These are phyloP conservation scores for Epichloe gansuensis DNA, from an alignment of 2,329 filamentous ascomycete genomes.

Conservation along the genomic window DNA sequence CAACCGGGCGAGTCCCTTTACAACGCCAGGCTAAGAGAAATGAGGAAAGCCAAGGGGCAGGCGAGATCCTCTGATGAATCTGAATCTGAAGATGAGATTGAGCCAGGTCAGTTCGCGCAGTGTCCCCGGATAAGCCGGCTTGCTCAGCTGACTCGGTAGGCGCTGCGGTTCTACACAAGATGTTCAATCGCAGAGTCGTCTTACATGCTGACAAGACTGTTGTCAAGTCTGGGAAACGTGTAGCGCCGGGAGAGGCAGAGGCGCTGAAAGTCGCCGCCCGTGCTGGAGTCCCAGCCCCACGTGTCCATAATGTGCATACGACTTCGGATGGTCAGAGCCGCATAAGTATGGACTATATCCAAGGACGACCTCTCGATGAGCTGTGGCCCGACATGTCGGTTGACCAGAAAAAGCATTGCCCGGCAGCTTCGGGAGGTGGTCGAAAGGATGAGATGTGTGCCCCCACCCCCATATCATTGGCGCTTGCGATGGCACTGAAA, in stretches of 20 bases:
- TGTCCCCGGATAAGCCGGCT: neutral
- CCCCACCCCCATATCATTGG: slow-evolving; percentile 14
- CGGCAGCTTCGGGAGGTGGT: slow-evolving; percentile 15
- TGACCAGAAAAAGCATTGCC: slow-evolving; percentile 12
- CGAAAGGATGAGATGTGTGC: slow-evolving; percentile 14
- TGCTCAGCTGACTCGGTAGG: slow-evolving; percentile 9
- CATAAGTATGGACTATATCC: slow-evolving; percentile 16
- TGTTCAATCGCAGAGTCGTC: slow-evolving; percentile 13
- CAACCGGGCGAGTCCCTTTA: slow-evolving; percentile 9
- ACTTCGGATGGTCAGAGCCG: slow-evolving; percentile 10
- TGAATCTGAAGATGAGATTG: slow-evolving; percentile 13
- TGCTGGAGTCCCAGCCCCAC: slow-evolving; percentile 13
- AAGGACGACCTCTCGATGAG: slow-evolving; percentile 15
- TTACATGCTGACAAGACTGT: slow-evolving; percentile 13
- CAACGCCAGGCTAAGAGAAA: slow-evolving; percentile 8
- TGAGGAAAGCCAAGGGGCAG: slow-evolving; percentile 10
- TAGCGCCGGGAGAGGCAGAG: slow-evolving; percentile 15
- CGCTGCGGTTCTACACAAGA: slow-evolving; percentile 10
- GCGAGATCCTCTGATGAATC: slow-evolving; percentile 13
- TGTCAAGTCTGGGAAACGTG: slow-evolving; percentile 15
- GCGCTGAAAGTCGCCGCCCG: slow-evolving; percentile 12
- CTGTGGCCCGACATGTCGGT: slow-evolving; percentile 14
- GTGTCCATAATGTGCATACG: slow-evolving; percentile 8
- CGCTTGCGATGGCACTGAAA: slow-evolving; percentile 14
- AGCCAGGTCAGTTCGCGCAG: slow-evolving; percentile 10